These are phyloP conservation scores for Schrenkiella parvula DNA, from an alignment of 345 rosid species.

Conservation along the genomic window DNA sequence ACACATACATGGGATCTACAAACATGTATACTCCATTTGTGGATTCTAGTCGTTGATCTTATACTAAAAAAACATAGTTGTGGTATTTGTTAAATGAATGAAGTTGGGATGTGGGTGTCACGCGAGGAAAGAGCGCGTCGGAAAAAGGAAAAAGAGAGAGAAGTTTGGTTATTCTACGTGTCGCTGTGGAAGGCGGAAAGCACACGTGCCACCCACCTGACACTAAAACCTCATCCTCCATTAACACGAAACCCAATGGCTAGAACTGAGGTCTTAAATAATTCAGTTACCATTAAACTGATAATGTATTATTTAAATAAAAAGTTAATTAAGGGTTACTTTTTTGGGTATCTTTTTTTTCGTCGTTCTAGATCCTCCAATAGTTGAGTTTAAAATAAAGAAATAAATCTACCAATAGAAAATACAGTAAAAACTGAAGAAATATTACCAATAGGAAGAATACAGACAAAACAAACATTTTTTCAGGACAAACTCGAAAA, in stretches of 20 bases:
- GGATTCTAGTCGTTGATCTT: neutral
- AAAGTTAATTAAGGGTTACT: no score
- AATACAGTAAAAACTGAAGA: neutral
- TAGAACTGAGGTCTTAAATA: neutral
- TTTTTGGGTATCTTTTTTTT: no score
- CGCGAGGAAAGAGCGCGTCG: conserved; percentile 1
- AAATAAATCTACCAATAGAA: neutral
- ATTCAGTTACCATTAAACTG: neutral
- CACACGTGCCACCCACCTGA: conserved; percentile 28
- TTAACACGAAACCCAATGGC: conserved; percentile 1
- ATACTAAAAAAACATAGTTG: no score
- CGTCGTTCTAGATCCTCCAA: no score
- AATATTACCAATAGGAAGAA: no score
- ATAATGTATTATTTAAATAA: no score
- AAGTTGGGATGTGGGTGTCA: neutral
- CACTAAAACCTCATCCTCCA: neutral
- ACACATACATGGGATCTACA: neutral
- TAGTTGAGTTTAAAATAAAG: no score
- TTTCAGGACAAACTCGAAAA: neutral
- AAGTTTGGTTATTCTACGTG: neutral
- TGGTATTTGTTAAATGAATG: neutral
- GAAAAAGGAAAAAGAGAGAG: neutral
- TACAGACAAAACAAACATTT: neutral
- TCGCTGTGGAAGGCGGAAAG: neutral
- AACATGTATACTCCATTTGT: neutral